Percentiles rank a stretch among this genome's conserved stretches.
These are phyloP conservation scores for Musa schizocarpa DNA, from an alignment of 176 grass and related monocot genomes.

Conservation along the genomic window DNA sequence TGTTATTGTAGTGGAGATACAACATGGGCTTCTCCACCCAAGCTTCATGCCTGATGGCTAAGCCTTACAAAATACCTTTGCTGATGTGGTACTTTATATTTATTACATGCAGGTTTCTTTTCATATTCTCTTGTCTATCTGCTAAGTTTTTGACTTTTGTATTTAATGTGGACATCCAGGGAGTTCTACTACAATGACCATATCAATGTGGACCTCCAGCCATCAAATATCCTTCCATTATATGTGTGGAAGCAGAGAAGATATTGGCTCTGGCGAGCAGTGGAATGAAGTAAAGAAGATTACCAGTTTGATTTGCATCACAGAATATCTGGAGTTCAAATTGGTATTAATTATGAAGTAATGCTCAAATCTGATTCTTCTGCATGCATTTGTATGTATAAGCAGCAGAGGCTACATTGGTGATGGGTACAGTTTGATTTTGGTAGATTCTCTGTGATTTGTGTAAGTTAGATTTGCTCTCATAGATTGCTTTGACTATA, in stretches of 20 bases:
- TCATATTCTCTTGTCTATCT: neutral
- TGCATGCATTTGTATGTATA: neutral
- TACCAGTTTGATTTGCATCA: neutral
- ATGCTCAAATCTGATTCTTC: neutral
- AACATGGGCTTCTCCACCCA: neutral
- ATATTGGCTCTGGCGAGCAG: neutral
- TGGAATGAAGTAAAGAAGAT: neutral
- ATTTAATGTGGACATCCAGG: slow-evolving; percentile 50
- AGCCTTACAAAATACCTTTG: too few species aligned
- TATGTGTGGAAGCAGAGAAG: neutral
- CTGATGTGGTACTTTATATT: neutral
- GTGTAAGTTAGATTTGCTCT: too few species aligned
- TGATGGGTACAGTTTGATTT: too few species aligned
- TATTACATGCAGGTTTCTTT: too few species aligned
- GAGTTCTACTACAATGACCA: neutral
- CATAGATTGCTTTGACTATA: too few species aligned
- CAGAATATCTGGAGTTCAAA: neutral
- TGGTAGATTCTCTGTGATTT: too few species aligned
- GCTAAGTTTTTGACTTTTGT: neutral
- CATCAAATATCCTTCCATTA: neutral
- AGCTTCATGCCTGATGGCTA: neutral
- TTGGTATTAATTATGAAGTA: neutral
- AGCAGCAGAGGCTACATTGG: too few species aligned
- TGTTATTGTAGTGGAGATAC: too few species aligned
- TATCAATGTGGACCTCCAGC: neutral